Base-by-base conservation (phyloP, 2,329 filamentous ascomycete genomes). In the Sporothrix pseudoabietina region DNA sequence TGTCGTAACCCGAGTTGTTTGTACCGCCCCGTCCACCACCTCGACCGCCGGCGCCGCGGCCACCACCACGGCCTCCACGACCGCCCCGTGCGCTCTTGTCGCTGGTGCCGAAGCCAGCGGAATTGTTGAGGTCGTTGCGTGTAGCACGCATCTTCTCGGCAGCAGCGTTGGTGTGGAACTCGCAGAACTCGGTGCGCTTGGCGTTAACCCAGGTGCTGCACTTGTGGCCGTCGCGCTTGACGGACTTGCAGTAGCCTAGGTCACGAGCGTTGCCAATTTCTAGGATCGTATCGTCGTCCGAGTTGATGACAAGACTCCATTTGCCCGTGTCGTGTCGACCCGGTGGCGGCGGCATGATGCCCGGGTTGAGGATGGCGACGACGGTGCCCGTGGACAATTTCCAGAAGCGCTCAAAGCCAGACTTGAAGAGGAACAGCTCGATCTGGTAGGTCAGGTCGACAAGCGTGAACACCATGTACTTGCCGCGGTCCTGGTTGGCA, bases 361-460 rank as follows among this genome's bases (percentile, higher is more conserved):
- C 90, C 0, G 96, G 96, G 79, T 99, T 99, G 41, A 99, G 85
- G 35, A 99, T 92, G 5, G 95, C 96, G 72, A 99, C 86, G 1
- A 98, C 87, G 0, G 94, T 98, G n/a, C 96, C 96, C 1, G 93
- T 88, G 0, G 90, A 90, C n/a, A 98, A 85, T 79, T 97, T 97
- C 91, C 95, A 98, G 83, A 96, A 99, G 72, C 92, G 90, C 19
- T 93, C 91, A 78, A 98, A 98, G 7, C 94, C 97, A 0, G 91
- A 90, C 78, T 93, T 92, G 82, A 99, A 99, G 16, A 99, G 88
- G 78, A 94, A 98, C 57, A 98, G 87, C 76, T 98, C 94, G 14
- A 99, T 82, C 77, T 97, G 94, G 89, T 91, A 97, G 78, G 94
- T 91, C 12, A 99, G 85, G 80, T 99, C 95, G 0, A 93, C 94